Evolutionary conservation across 2,329 filamentous ascomycete genomes (phyloP), one percentile per base, ranked within the genome.

Genomic region (Drechslerella dactyloides): DNA sequence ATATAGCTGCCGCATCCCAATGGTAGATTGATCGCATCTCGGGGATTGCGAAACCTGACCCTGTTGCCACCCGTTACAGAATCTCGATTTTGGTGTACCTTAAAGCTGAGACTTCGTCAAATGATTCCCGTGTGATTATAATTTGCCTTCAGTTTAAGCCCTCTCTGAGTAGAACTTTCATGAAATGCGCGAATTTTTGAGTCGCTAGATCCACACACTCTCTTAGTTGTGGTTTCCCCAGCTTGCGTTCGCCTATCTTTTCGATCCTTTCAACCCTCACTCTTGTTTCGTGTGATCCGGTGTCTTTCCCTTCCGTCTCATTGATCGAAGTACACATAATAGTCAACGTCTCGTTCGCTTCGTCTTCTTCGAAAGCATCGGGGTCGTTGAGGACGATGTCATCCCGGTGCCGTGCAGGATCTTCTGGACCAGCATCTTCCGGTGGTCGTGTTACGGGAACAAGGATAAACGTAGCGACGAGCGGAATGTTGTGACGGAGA

Each of bases 371-470:
- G 75, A 96, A 89, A 21, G 87, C 86, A 81, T 99, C 94, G 1
- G 91, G 91, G 81, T 99, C 94, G 5, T 90, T 86, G 65, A 99
- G 80, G 1, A 97, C 82, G 91, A 92, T 96, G 77, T 83, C 84
- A 77, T 82, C 84, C 27, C 82, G 82, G 78, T 82, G 77, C 84
- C 56, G 76, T 77, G 23, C 76, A 63, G 96, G 96, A 6, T 7
- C 21, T 42, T 52, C 21, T 1, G 21, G 1, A 0, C 11, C 19
- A 23, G n/a, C 40, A 21, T 21, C 21, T 6, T 24, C 56, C 6
- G 8, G 21, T 2, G 21, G 15, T n/a, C 17, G 30, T 8, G 51
- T 23, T 7, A 58, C n/a, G 6, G 57, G 46, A 15, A 73, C 33
- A 8, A 97, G 87, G 6, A 85, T 86, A 74, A 90, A 92, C 0